Evolutionary conservation across 306 rosid genomes (phyloP).

Genomic region (Lathyrus sativus): DNA sequence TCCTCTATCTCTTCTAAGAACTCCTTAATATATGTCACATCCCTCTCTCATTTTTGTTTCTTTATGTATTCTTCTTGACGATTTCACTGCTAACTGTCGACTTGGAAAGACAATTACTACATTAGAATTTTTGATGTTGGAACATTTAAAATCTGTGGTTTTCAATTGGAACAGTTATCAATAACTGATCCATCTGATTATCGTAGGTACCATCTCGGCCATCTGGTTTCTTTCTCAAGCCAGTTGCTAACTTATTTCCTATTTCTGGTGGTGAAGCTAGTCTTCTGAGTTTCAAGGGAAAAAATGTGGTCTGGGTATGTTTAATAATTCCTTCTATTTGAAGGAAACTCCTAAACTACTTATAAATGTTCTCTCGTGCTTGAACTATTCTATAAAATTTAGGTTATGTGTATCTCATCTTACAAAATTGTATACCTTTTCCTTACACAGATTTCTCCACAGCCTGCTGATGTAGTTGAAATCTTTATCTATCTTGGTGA

Average conservation of each 20-base stretch:
- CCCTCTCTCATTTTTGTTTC: background rate
- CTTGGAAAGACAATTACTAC: slow-evolving; percentile 8
- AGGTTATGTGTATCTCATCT: slow-evolving; percentile 33
- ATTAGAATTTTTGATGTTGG: slow-evolving; percentile 4
- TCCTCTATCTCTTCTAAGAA: slow-evolving; percentile 32
- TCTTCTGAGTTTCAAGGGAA: slow-evolving; percentile 90
- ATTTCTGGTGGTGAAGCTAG: slow-evolving; percentile 71
- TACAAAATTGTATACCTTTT: slow-evolving; percentile 34
- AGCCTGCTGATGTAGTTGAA: slow-evolving; percentile 88
- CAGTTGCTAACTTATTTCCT: slow-evolving; percentile 76
- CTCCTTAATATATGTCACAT: slow-evolving; percentile 3
- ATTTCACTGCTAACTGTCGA: slow-evolving; percentile 25
- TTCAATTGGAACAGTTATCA: slow-evolving; percentile 24
- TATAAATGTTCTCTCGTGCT: slow-evolving; percentile 34
- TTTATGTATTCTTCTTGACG: slow-evolving; percentile 17
- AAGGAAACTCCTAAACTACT: slow-evolving; percentile 23
- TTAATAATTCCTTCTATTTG: slow-evolving; percentile 26
- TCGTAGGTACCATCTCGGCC: slow-evolving; percentile 87
- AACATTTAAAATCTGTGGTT: slow-evolving; percentile 21
- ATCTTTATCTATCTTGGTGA: slow-evolving; percentile 90
- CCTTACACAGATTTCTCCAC: slow-evolving; percentile 80
- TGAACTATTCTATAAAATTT: slow-evolving; percentile 14
- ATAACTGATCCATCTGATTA: slow-evolving; percentile 38
- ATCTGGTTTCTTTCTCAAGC: slow-evolving; percentile 83
- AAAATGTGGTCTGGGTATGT: slow-evolving; percentile 82